Percentiles rank a stretch among this genome's conserved stretches.
Conservation (phyloP, 192 early-diverging fungal species). For the Coemansia sp. region DNA sequence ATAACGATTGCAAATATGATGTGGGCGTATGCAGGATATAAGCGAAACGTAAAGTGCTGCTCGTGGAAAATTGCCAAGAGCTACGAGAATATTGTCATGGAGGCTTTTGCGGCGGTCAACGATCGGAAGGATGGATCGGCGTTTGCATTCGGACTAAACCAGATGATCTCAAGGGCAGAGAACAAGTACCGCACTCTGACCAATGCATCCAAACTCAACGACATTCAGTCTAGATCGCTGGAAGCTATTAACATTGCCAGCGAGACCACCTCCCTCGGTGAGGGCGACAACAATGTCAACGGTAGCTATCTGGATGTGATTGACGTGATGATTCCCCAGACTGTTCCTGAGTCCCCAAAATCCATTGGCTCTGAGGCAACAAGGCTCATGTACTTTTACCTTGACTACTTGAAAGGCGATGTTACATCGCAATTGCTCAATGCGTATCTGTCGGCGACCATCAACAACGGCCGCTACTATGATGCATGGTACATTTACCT, state of each 20-base stretch:
- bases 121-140: slow-evolving; percentile 4
- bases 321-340: slow-evolving; percentile 44
- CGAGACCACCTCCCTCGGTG: neutral
- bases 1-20: slow-evolving; percentile 70
- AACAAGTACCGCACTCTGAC: slow-evolving; percentile 5
- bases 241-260: slow-evolving; percentile 11
- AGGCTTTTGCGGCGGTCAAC: slow-evolving; percentile 36
- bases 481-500: slow-evolving; percentile 56
- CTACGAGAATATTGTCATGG: slow-evolving; percentile 33
- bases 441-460: slow-evolving; percentile 61
- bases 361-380: slow-evolving; percentile 33
- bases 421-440: slow-evolving; percentile 61
- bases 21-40: slow-evolving; percentile 64
- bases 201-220: slow-evolving; percentile 20
- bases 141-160: neutral
- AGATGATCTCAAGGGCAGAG: slow-evolving; percentile 16
- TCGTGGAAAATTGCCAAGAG: slow-evolving; percentile 38
- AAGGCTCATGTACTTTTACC: slow-evolving; percentile 35
- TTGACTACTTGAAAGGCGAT: slow-evolving; percentile 37
- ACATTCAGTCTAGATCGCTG: slow-evolving; percentile 29
- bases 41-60: slow-evolving; percentile 38
- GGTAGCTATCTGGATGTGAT: slow-evolving; percentile 22
- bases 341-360: slow-evolving; percentile 33
- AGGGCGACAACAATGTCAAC: slow-evolving; percentile 14
- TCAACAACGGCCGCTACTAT: slow-evolving; percentile 56